phyloP scores from a whole-genome alignment of 2,329 filamentous ascomycete species.

The Alternaria triticimaculans region DNA sequence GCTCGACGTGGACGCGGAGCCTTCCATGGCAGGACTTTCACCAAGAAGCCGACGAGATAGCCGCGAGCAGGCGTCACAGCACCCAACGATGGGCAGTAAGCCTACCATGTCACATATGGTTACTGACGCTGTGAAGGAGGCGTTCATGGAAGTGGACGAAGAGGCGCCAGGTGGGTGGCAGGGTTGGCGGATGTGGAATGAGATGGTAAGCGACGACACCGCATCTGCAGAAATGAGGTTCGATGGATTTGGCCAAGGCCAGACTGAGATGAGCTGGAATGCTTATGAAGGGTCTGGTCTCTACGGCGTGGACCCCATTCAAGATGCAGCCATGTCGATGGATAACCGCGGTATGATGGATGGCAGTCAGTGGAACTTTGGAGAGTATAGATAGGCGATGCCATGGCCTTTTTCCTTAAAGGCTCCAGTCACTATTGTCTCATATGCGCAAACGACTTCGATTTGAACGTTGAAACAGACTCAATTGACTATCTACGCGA shows the following conservation, averaged over 20 bases:
- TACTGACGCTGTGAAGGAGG: conserved; percentile 35
- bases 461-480: background rate
- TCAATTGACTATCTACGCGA: conserved; percentile 25
- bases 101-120: conserved; percentile 20
- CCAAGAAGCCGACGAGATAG: background rate
- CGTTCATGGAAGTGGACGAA: conserved; percentile 39
- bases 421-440: background rate
- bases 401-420: background rate
- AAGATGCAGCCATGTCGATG: conserved; percentile 12
- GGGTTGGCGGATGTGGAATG: conserved; percentile 37
- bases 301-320: conserved; percentile 13
- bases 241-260: conserved; percentile 1
- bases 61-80: background rate
- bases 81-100: background rate
- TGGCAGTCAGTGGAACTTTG: conserved; percentile 26
- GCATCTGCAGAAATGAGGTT: background rate
- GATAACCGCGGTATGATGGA: conserved; percentile 2
- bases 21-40: background rate
- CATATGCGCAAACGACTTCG: background rate
- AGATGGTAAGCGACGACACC: conserved; percentile 26
- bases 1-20: conserved; percentile 7
- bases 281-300: conserved; percentile 4
- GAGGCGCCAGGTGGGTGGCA: conserved; percentile 37
- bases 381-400: conserved; percentile 18
- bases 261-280: conserved; percentile 16